Base-by-base conservation (phyloP, 2,329 filamentous ascomycete genomes). In the Alternaria brassicae region DNA sequence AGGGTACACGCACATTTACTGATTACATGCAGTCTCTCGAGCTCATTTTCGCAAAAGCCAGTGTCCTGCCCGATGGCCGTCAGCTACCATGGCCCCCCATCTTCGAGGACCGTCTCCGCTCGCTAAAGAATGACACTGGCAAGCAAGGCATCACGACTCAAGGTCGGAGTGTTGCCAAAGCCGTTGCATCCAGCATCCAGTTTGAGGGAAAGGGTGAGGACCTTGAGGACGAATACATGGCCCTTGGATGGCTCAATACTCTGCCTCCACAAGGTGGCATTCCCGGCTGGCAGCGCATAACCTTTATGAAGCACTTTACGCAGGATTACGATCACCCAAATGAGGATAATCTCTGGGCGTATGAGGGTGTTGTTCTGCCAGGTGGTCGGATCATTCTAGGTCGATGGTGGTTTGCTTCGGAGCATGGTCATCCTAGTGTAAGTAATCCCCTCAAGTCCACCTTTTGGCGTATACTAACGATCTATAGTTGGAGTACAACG, bases 201-300 rank as follows among this genome's bases (percentile, higher is more conserved):
- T 77, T 81, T 57, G 72, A 75, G 15, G 78, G 78, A 6, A 67
- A 66, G 3, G 80, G 81, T 2, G 61, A 69, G n/a, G 79, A 82
- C 32, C 63, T 72, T 6, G 71, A 75, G 0, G 71, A 76, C 7
- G 50, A 71, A 37, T 78, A 76, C 61, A 62, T 62, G n/a, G 69
- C 69, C 3, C 63, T 75, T 3, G 84, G 84, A 42, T 84, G 81
- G 75, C 71, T 86, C 19, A 84, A 85, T 62, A 72, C 80, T 0
- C 71, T 86, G 1, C 81, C 81, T 0, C 65, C 74, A 2, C 84
- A 86, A 62, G 60, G 58, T 13, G 70, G 62, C 0, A 81, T 86
- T 12, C 79, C 81, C 0, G 85, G 85, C 19, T 87, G 82, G 77
- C 82, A 85, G 72, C 79, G 84, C 30, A 74, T 86, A 55, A 83